Evolutionary conservation across 1,284 basidiomycete genomes (phyloP).

Genomic region (Stereum hirsutum): DNA sequence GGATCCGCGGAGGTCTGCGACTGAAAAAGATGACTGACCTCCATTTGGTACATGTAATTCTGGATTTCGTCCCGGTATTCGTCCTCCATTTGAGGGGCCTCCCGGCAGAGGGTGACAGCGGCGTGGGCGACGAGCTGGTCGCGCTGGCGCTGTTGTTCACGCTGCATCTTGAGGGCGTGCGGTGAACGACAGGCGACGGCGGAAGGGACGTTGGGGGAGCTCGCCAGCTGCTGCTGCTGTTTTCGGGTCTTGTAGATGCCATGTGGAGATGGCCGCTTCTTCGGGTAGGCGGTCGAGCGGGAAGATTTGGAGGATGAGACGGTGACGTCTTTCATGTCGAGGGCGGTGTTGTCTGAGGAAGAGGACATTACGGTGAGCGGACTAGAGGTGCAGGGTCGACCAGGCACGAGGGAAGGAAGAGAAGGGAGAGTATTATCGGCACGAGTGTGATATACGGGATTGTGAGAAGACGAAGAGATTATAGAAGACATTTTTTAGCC

Average conservation of each 20-base stretch:
- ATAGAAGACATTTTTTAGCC: slow-evolving; percentile 18
- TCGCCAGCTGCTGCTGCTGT: slow-evolving; percentile 27
- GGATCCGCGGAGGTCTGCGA: slow-evolving; percentile 10
- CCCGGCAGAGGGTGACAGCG: slow-evolving; percentile 59
- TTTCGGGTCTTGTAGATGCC: slow-evolving; percentile 61
- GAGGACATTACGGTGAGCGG: slow-evolving; percentile 32
- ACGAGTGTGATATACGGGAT: too few relatives aligned
- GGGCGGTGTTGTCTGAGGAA: slow-evolving; percentile 15
- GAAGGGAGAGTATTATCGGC: slow-evolving; percentile 10
- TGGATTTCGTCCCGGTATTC: slow-evolving; percentile 94
- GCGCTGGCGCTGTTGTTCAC: slow-evolving; percentile 55
- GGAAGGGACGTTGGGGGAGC: slow-evolving; percentile 35
- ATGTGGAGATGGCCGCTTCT: slow-evolving; percentile 74
- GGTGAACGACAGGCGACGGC: slow-evolving; percentile 49
- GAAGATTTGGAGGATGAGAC: slow-evolving; percentile 50
- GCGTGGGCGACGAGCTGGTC: slow-evolving; percentile 54
- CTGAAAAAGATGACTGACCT: slow-evolving; percentile 54
- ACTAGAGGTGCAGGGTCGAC: slow-evolving; percentile 18
- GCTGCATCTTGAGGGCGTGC: slow-evolving; percentile 48
- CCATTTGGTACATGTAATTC: slow-evolving; percentile 94
- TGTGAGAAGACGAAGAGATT: slow-evolving; percentile 19
- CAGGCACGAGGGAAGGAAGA: slow-evolving; percentile 18
- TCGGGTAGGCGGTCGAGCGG: slow-evolving; percentile 57
- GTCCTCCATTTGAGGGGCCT: slow-evolving; percentile 74
- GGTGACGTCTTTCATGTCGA: slow-evolving; percentile 69